Evolutionary conservation across 768 basidiomycete species (phyloP), one percentile per base, ranked within the genome.

Genomic region (Tephrocybe sp.): DNA sequence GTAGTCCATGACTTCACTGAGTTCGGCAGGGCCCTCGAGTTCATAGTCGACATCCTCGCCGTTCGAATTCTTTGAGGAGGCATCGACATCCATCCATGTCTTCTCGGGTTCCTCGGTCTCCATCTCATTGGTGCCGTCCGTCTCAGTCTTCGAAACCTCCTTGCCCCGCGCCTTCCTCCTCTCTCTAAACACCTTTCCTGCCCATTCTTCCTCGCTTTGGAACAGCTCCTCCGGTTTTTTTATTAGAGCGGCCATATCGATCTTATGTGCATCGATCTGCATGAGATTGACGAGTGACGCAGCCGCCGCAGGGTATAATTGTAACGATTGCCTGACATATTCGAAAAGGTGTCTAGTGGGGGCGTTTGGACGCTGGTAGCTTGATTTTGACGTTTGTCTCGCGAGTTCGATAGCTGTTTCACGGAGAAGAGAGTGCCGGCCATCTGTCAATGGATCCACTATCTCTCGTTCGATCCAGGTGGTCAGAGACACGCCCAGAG

Each of bases 1-100:
- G 61, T 80, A 78, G 11, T 76, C 72, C 57, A 91, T 64, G 43
- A 86, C 85, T 22, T 74, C 72, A 19, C 74, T 74, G 44, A 83
- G 65, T 58, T 81, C 75, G 30, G 74, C 77, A 8, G 74, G 71
- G 8, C 73, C 72, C 54, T 79, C 71, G 5, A 71, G 59, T 48
- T 72, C 63, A 27, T 70, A 66, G 6, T 50, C 55, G 31, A 46
- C 34, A 8, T 55, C 47, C 40, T 52, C 46, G 16, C 53, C 50
- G 30, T 54, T 46, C 4, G 30, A 30, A 37, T 57, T 60, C 16
- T 57, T 56, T 12, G 59, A 44, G 13, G 57, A 64, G 6, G 64
- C 62, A 37, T 70, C 67, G 2, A 69, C 59, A 16, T 65, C 64
- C 44, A 61, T 67, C 59, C 63, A 70, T 9, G 65, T 67, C 43